phyloP scores from a whole-genome alignment of 1,284 basidiomycete species.

The Cryptococcus sp. region DNA sequence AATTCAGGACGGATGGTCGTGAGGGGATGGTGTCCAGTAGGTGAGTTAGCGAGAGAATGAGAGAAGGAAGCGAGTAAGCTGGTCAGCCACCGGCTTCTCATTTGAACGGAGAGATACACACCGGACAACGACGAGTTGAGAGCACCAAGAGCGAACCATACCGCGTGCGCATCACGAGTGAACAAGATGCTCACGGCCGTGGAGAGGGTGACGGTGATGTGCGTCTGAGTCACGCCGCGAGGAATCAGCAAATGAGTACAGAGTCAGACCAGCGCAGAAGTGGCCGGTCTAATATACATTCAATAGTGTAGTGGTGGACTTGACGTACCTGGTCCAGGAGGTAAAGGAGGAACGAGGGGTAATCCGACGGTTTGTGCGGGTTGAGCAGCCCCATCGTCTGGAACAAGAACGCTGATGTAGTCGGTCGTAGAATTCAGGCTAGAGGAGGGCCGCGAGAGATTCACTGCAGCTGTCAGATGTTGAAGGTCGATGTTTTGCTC shows the following conservation, averaged over 20 bases:
- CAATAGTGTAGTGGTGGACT: neutral
- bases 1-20: neutral
- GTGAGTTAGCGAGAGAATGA: neutral
- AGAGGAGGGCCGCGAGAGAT: no score
- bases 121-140: slow-evolving; percentile 60
- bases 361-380: slow-evolving; percentile 41
- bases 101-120: slow-evolving; percentile 13
- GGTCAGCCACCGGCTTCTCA: neutral
- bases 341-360: slow-evolving; percentile 42
- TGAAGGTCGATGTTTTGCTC: no score
- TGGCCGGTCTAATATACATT: neutral
- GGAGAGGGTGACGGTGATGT: slow-evolving; percentile 61
- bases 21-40: neutral
- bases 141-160: slow-evolving; percentile 69
- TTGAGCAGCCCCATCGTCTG: slow-evolving; percentile 5
- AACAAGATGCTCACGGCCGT: slow-evolving; percentile 64
- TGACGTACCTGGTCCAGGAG: slow-evolving; percentile 43
- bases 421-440: no score
- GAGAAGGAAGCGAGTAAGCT: neutral
- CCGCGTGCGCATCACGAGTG: slow-evolving; percentile 67
- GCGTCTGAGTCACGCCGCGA: slow-evolving; percentile 40
- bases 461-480: no score
- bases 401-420: no score
- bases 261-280: neutral
- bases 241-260: neutral